These are phyloP conservation scores for Phytophthora pluvialis DNA, from an alignment of 352 stramenopile species.

Conservation along the genomic window DNA sequence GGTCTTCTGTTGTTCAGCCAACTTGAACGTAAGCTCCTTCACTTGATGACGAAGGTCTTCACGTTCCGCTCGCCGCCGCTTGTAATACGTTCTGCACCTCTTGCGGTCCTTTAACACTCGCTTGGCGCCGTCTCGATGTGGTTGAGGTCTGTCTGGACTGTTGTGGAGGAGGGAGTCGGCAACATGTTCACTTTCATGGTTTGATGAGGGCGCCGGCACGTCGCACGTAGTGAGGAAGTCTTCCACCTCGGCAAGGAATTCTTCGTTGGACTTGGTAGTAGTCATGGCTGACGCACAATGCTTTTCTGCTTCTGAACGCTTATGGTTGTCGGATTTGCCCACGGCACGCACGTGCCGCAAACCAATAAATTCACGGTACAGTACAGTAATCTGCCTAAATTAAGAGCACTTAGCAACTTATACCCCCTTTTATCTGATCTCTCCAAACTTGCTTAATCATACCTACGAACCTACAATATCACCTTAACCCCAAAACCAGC, in stretches of 20 bases:
- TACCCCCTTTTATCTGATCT: too few relatives aligned
- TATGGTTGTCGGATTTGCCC: not conserved
- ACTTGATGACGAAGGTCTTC: constrained; percentile 4
- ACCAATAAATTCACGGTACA: too few relatives aligned
- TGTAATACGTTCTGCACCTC: constrained; percentile 17
- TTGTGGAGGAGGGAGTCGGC: too few relatives aligned
- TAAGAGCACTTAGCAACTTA: too few relatives aligned
- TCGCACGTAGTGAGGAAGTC: not conserved
- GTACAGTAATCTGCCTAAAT: too few relatives aligned
- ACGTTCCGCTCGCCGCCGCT: constrained; percentile 26
- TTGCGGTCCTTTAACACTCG: not conserved
- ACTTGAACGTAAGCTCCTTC: not conserved
- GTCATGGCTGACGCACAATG: not conserved
- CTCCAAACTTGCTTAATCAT: too few relatives aligned
- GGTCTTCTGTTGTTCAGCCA: not conserved
- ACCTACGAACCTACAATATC: too few relatives aligned
- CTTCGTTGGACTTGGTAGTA: constrained; percentile 1
- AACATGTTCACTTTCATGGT: too few relatives aligned
- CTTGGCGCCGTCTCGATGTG: too few relatives aligned
- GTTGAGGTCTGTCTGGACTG: too few relatives aligned
- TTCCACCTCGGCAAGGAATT: not conserved
- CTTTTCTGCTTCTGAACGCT: too few relatives aligned
- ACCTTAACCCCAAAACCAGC: too few relatives aligned
- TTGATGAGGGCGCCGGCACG: not conserved
- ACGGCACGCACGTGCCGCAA: not conserved